A percentile compares a stretch with the other conserved stretches of the same genome.
These are phyloP conservation scores for Aureobasidium subglaciale DNA, from an alignment of 2,329 filamentous ascomycete species.

Conservation along the genomic window DNA sequence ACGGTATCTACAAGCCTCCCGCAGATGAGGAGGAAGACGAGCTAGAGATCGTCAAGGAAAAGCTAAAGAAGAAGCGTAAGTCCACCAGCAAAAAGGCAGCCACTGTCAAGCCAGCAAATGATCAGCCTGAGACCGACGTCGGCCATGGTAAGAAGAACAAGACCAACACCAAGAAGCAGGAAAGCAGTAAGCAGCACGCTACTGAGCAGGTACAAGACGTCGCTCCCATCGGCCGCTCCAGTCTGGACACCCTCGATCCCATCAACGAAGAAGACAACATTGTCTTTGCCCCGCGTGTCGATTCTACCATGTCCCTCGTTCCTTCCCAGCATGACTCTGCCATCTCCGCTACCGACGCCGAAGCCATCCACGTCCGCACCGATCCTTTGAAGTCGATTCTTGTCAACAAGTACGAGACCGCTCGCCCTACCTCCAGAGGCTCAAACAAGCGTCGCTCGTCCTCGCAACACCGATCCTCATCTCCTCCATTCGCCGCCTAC, in stretches of 20 bases:
- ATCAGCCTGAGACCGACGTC: constrained; percentile 21
- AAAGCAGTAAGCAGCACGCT: background rate
- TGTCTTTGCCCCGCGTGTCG: background rate
- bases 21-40: constrained; percentile 15
- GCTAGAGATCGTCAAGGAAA: constrained; percentile 12
- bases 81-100: constrained; percentile 10
- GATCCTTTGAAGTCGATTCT: constrained; percentile 24
- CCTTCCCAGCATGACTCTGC: constrained; percentile 12
- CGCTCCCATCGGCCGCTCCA: constrained; percentile 16
- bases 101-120: constrained; percentile 13
- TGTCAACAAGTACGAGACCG: constrained; percentile 24
- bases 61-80: constrained; percentile 22
- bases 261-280: constrained; percentile 26
- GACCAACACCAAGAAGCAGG: constrained; percentile 4
- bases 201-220: background rate
- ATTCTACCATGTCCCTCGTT: constrained; percentile 4
- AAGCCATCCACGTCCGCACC: constrained; percentile 21
- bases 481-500: constrained; percentile 18
- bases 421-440: constrained; percentile 17
- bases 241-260: constrained; percentile 27
- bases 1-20: constrained; percentile 25
- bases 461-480: constrained; percentile 16
- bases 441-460: constrained; percentile 19
- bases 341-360: background rate
- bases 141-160: constrained; percentile 22